phyloP scores from a whole-genome alignment of 2,329 filamentous ascomycete species.

The Coleophoma crateriformis region DNA sequence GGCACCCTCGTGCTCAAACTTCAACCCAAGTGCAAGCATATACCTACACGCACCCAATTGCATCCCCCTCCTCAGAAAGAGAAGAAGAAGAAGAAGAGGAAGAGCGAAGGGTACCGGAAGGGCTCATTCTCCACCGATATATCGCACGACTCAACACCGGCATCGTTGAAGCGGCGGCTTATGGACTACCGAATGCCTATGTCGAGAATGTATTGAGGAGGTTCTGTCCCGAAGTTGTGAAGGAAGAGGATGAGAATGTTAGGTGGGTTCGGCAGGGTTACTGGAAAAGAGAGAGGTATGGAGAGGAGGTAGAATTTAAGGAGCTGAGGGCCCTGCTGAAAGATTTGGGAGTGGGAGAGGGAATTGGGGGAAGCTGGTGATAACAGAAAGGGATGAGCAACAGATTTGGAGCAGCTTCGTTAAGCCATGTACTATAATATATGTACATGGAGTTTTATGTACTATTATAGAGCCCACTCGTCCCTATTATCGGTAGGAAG shows the following conservation, averaged over 20 bases:
- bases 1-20: conserved; percentile 9
- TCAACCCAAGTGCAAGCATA: conserved; percentile 49
- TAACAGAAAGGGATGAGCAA: no score
- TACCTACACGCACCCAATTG: conserved; percentile 36
- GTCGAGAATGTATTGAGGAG: conserved; percentile 8
- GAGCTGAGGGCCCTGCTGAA: no score
- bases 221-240: conserved; percentile 1
- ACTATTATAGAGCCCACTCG: conserved; percentile 68
- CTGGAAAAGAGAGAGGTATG: no score
- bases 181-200: conserved; percentile 44
- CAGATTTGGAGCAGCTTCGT: background rate
- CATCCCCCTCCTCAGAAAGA: conserved; percentile 19
- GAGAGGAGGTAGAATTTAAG: no score
- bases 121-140: conserved; percentile 50
- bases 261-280: background rate
- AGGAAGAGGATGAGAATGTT: conserved; percentile 3
- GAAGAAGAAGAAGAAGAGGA: background rate
- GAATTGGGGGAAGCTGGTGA: no score
- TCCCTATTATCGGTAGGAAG: conserved; percentile 63
- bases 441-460: background rate
- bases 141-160: conserved; percentile 58
- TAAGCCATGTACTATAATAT: background rate
- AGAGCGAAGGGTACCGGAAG: conserved; percentile 15
- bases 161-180: conserved; percentile 46
- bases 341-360: no score